A percentile compares a stretch with the other conserved stretches of the same genome.
phyloP scores from a whole-genome alignment of 352 stramenopile species.

The Phytophthora hybrid region DNA sequence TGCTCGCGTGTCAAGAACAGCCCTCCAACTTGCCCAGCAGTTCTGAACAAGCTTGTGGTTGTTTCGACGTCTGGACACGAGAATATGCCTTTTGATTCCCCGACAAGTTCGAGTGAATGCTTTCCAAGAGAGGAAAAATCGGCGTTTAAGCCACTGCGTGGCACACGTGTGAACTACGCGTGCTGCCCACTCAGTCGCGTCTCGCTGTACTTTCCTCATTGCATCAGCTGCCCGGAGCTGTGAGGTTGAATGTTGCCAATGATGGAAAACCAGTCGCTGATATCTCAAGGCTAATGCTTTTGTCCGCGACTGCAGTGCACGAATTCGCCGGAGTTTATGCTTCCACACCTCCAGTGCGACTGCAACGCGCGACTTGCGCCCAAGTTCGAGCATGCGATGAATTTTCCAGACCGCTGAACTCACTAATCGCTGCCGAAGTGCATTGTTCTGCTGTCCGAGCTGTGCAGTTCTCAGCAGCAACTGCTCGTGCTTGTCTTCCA shows the following conservation, averaged over 20 bases:
- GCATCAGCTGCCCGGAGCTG: constrained; percentile 3
- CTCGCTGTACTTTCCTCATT: constrained; percentile 6
- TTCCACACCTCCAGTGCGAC: constrained; percentile 22
- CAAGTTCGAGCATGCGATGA: constrained; percentile 7
- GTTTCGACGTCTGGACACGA: constrained; percentile 5
- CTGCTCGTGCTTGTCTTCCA: constrained; percentile 31
- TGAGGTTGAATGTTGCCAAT: constrained; percentile 6
- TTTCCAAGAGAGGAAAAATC: constrained; percentile 21
- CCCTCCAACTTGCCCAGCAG: constrained; percentile 27
- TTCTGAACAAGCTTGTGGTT: constrained; percentile 9
- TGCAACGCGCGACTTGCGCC: constrained; percentile 7
- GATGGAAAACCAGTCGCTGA: constrained; percentile 6
- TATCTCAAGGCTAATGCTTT: background rate
- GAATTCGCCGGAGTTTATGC: constrained; percentile 12
- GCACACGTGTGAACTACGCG: constrained; percentile 17
- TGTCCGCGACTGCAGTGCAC: constrained; percentile 3
- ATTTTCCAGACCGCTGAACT: constrained; percentile 13
- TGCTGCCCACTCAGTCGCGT: constrained; percentile 23
- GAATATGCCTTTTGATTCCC: constrained; percentile 5
- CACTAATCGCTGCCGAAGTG: constrained; percentile 14
- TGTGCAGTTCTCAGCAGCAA: constrained; percentile 19
- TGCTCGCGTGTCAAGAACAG: constrained; percentile 4
- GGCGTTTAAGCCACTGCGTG: constrained; percentile 25
- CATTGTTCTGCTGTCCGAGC: constrained; percentile 29
- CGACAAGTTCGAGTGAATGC: background rate